Evolutionary conservation across 495 filamentous ascomycete genomes (phyloP).

Genomic region (Neurospora sp.): DNA sequence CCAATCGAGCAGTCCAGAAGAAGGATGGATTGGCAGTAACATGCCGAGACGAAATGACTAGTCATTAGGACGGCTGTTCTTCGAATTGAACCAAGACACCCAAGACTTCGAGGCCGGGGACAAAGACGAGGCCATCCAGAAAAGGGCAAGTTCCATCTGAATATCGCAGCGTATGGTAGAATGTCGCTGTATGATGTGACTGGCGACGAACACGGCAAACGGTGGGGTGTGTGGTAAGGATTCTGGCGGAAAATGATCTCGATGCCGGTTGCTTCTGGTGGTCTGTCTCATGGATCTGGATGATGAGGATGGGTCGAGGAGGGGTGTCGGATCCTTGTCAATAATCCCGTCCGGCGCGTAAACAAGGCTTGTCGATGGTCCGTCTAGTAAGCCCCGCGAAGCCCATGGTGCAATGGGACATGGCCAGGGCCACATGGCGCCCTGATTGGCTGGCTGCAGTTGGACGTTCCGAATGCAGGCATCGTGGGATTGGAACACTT

Average conservation of each 20-base stretch:
- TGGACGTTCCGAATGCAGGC: conserved; percentile 16
- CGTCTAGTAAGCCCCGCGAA: conserved; percentile 22
- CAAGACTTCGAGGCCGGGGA: neutral
- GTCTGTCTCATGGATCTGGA: conserved; percentile 13
- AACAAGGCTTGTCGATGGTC: conserved; percentile 36
- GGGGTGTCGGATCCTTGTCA: conserved; percentile 28
- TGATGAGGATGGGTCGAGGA: conserved; percentile 17
- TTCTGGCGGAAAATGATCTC: neutral
- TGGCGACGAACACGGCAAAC: conserved; percentile 12
- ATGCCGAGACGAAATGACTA: neutral
- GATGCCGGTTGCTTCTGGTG: conserved; percentile 7
- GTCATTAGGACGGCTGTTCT: neutral
- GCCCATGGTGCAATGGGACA: conserved; percentile 34
- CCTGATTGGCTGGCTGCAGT: conserved; percentile 28
- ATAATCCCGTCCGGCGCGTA: conserved; percentile 37
- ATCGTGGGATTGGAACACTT: conserved; percentile 3
- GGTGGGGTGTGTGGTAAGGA: conserved; percentile 26
- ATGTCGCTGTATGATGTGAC: neutral
- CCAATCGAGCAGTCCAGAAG: neutral
- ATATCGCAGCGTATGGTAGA: conserved; percentile 1
- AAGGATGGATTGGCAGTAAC: neutral
- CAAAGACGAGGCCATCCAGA: conserved; percentile 6
- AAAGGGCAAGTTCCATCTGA: conserved; percentile 14
- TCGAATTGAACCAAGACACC: neutral
- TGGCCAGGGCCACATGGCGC: conserved; percentile 22